Percentiles rank a stretch among this genome's conserved stretches.
These are phyloP conservation scores for Aureobasidium sp. DNA, from an alignment of 2,329 filamentous ascomycete genomes.

Conservation along the genomic window DNA sequence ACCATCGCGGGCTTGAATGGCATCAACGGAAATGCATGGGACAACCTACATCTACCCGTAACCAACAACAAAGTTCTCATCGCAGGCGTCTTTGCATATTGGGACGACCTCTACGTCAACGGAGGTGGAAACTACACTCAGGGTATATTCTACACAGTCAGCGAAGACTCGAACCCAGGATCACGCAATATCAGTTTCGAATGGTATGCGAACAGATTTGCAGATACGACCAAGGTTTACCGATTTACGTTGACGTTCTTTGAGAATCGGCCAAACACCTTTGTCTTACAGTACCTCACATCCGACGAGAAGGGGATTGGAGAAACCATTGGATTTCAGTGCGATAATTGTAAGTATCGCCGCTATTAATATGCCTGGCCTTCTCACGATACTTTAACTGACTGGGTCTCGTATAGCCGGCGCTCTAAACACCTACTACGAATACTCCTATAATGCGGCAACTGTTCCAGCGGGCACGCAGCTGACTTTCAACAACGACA, in stretches of 20 bases:
- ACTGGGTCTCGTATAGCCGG: background rate
- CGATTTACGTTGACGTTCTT: background rate
- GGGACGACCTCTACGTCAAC: background rate
- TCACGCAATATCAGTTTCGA: background rate
- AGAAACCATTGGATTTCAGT: background rate
- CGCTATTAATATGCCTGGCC: background rate
- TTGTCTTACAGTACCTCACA: background rate
- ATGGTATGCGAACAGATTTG: background rate
- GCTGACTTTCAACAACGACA: background rate
- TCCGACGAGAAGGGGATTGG: background rate
- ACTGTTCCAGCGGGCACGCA: background rate
- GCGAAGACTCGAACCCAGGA: background rate
- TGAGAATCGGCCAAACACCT: background rate
- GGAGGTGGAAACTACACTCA: background rate
- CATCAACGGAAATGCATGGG: background rate
- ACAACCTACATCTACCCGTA: background rate
- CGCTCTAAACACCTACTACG: background rate
- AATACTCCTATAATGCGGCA: background rate
- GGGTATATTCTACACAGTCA: background rate
- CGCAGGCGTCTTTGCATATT: background rate
- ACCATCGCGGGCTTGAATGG: background rate
- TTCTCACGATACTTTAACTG: too few species aligned
- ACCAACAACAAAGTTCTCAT: background rate
- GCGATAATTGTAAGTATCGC: background rate
- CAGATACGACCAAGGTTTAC: background rate